Evolutionary conservation across 1,284 basidiomycete species (phyloP).

Genomic region (Naganishia albida): DNA sequence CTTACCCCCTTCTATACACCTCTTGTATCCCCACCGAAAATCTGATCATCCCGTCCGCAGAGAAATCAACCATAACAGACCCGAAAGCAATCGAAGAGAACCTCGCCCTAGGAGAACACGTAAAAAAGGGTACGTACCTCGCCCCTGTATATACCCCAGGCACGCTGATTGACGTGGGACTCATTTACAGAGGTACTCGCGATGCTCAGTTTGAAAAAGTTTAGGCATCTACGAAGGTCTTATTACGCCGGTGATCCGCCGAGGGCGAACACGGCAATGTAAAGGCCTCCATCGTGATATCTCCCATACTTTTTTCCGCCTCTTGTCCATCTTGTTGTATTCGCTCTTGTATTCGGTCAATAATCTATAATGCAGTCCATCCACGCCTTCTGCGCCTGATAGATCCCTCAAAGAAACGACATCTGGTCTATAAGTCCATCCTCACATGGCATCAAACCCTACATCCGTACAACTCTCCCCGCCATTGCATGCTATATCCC

Average conservation of each 20-base stretch:
- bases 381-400: neutral
- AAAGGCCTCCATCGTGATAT: neutral
- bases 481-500: no score
- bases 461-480: no score
- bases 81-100: slow-evolving; percentile 74
- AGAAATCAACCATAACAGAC: slow-evolving; percentile 70
- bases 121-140: slow-evolving; percentile 71
- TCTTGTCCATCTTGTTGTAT: neutral
- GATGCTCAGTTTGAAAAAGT: slow-evolving; percentile 80
- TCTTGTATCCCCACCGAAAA: neutral
- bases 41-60: slow-evolving; percentile 53
- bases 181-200: slow-evolving; percentile 73
- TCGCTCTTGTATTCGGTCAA: neutral
- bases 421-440: no score
- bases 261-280: neutral
- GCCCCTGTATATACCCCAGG: neutral
- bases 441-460: no score
- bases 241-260: slow-evolving; percentile 58
- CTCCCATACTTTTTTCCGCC: neutral
- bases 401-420: neutral
- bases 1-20: neutral
- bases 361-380: neutral
- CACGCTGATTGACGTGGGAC: slow-evolving; percentile 3
- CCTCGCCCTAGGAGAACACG: slow-evolving; percentile 76
- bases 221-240: slow-evolving; percentile 73